phyloP scores from a whole-genome alignment of 73 alveolate species.

The Halteria grandinella region DNA sequence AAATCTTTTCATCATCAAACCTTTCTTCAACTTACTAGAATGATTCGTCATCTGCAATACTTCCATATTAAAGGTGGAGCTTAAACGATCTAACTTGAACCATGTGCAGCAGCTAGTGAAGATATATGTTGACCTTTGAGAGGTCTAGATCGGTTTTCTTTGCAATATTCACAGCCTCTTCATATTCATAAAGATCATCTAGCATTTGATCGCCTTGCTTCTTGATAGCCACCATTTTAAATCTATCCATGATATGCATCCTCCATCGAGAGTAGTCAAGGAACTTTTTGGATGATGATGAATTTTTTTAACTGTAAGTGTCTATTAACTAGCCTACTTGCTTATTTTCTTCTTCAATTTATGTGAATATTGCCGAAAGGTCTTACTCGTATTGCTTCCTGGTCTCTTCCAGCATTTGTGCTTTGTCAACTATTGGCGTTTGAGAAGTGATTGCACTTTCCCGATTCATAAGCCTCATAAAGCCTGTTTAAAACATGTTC shows the following conservation, averaged over 20 bases:
- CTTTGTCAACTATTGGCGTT: constrained; percentile 40
- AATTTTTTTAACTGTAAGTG: too few species aligned
- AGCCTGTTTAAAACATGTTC: constrained; percentile 17
- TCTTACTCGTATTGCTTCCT: constrained; percentile 37
- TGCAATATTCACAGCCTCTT: constrained; percentile 4
- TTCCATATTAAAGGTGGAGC: constrained; percentile 22
- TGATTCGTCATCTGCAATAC: not conserved
- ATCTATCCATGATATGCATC: constrained; percentile 16
- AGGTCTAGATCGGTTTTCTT: constrained; percentile 27
- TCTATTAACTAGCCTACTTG: constrained; percentile 8
- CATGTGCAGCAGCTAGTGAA: constrained; percentile 19
- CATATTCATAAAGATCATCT: constrained; percentile 40
- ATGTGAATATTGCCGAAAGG: constrained; percentile 13
- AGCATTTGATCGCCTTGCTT: not conserved
- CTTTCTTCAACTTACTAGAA: constrained; percentile 29
- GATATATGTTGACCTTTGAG: constrained; percentile 10
- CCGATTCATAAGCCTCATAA: constrained; percentile 15
- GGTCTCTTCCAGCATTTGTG: constrained; percentile 18
- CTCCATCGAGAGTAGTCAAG: constrained; percentile 28
- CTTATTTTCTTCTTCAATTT: constrained; percentile 40
- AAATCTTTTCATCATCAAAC: constrained; percentile 29
- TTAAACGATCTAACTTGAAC: constrained; percentile 17
- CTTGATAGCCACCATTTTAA: constrained; percentile 29
- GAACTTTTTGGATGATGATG: too few species aligned
- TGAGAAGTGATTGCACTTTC: constrained; percentile 6